These are phyloP conservation scores for Macrolepiota albuminosa DNA, from an alignment of 768 basidiomycete genomes.

Conservation along the genomic window DNA sequence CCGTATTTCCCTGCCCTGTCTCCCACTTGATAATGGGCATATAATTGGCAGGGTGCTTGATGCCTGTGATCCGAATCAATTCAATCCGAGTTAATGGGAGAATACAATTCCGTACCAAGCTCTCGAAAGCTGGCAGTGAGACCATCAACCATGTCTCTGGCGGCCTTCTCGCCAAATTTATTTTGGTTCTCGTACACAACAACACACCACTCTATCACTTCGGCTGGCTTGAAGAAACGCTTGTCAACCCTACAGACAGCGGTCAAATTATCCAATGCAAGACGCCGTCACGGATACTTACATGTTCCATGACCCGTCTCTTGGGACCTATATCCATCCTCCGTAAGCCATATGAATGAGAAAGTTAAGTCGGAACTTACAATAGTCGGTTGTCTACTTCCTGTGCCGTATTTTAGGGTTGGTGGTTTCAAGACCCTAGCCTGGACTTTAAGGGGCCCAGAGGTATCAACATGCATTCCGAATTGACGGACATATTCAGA, in stretches of 20 bases:
- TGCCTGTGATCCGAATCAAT: conserved; percentile 39
- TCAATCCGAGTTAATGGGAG: background rate
- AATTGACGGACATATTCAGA: conserved; percentile 74
- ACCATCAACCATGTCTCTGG: conserved; percentile 50
- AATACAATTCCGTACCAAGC: conserved; percentile 46
- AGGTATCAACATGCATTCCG: conserved; percentile 56
- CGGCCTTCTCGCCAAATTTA: conserved; percentile 48
- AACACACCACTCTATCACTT: conserved; percentile 56
- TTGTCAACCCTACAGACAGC: conserved; percentile 58
- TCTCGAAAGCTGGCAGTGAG: conserved; percentile 43
- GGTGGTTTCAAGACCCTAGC: conserved; percentile 66
- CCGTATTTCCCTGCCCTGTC: conserved; percentile 53
- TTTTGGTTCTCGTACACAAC: conserved; percentile 59
- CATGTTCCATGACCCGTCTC: conserved; percentile 80
- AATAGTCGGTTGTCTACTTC: conserved; percentile 51
- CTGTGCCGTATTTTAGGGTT: conserved; percentile 57
- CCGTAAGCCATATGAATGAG: background rate
- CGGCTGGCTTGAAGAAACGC: conserved; percentile 54
- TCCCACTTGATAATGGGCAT: conserved; percentile 46
- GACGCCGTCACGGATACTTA: conserved; percentile 22
- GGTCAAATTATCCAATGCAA: background rate
- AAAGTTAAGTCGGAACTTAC: conserved; percentile 31
- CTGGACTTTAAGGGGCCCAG: conserved; percentile 49
- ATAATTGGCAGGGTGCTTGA: conserved; percentile 38
- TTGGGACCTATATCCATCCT: conserved; percentile 40